These are phyloP conservation scores for Kodamaea kaohsiungensis DNA, from an alignment of 805 yeast species.

Conservation along the genomic window DNA sequence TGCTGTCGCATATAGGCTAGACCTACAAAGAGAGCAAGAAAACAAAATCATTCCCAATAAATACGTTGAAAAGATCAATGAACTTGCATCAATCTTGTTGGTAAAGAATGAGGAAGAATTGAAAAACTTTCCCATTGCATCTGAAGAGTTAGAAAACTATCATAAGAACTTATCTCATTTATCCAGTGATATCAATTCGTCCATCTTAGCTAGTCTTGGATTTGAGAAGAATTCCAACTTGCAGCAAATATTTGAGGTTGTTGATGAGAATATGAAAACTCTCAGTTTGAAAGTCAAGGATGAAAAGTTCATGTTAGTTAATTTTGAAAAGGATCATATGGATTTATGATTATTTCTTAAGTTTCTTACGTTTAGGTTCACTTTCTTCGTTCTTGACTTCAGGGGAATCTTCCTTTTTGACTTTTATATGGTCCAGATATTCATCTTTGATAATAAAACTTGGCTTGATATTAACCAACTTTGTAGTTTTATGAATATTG, in stretches of 20 bases:
- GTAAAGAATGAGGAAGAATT: slow-evolving; percentile 21
- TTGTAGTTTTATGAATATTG: slow-evolving; percentile 24
- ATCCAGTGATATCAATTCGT: slow-evolving; percentile 24
- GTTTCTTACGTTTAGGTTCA: background rate
- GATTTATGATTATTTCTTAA: slow-evolving; percentile 18
- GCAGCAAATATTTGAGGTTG: slow-evolving; percentile 32
- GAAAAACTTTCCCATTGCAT: slow-evolving; percentile 23
- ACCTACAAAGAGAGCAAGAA: slow-evolving; percentile 19
- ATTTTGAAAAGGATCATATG: slow-evolving; percentile 38
- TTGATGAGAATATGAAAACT: slow-evolving; percentile 29
- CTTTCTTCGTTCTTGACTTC: background rate
- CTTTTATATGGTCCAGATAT: background rate
- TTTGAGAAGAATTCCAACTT: slow-evolving; percentile 29
- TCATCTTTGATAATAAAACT: slow-evolving; percentile 20
- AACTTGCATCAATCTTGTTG: slow-evolving; percentile 24
- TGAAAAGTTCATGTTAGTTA: slow-evolving; percentile 36
- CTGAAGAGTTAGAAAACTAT: slow-evolving; percentile 22
- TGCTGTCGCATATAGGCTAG: slow-evolving; percentile 20
- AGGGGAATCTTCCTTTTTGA: background rate
- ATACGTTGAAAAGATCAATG: slow-evolving; percentile 14
- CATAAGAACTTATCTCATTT: slow-evolving; percentile 19
- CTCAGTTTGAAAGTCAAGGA: slow-evolving; percentile 33
- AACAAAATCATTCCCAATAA: background rate
- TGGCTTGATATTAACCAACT: slow-evolving; percentile 24
- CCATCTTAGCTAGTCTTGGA: slow-evolving; percentile 24